These are phyloP conservation scores for Solanum clarkiae DNA, from an alignment of 257 asterid genomes.

Conservation along the genomic window DNA sequence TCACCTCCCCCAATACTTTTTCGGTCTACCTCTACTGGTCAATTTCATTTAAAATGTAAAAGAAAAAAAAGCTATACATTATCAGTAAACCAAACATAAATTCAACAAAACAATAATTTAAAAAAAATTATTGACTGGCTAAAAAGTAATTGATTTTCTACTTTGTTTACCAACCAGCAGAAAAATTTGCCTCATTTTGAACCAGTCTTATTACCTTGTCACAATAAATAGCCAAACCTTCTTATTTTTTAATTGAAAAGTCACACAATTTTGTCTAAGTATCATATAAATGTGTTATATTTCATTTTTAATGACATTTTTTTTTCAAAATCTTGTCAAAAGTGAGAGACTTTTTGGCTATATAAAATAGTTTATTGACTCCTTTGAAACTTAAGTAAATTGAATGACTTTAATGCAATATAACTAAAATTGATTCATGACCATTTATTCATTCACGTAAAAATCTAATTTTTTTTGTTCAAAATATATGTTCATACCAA, in stretches of 20 bases:
- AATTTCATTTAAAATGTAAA: too few species aligned
- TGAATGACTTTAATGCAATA: too few species aligned
- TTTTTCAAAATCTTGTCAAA: too few species aligned
- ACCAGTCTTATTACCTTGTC: background rate
- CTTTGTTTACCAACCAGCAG: background rate
- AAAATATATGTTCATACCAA: too few species aligned
- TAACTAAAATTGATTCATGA: too few species aligned
- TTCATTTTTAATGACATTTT: background rate
- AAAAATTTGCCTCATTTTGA: background rate
- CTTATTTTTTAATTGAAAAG: background rate
- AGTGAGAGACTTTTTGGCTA: background rate
- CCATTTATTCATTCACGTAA: background rate
- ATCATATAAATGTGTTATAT: background rate
- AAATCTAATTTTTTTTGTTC: background rate
- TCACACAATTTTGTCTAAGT: background rate
- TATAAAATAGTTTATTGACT: background rate
- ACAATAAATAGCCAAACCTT: background rate
- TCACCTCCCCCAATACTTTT: too few species aligned
- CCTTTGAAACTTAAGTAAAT: background rate
- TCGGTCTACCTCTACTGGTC: too few species aligned
- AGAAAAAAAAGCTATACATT: background rate
- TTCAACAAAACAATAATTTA: background rate
- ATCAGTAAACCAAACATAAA: background rate
- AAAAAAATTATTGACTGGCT: background rate
- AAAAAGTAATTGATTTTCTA: background rate